Base-by-base conservation (phyloP, 805 yeast species). In the Ogataea trehaloabstinens region DNA sequence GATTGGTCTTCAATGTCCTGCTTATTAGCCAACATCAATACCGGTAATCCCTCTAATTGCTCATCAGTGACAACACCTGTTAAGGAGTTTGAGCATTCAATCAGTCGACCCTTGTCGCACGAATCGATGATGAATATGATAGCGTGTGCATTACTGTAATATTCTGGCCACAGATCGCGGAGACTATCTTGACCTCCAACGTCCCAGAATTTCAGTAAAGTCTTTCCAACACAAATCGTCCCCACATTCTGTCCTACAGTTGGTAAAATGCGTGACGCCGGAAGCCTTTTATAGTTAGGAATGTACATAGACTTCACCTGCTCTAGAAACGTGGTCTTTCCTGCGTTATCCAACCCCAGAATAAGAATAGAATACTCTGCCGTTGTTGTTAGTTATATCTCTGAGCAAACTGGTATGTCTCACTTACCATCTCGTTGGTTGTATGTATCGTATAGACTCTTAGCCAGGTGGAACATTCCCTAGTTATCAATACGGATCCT, bases 321-420 rank as follows among this genome's bases (percentile, higher is more conserved):
- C 57, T 84, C 93, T 18, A 83, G 58, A 42, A 83, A 73, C 0
- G 91, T 85, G 11, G 98, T 93, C 60, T 91, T 91, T 1, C 99
- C 99, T 0, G 98, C 96, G 67, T 91, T 90, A 61, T 91, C 97
- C 20, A 91, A 73, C 15, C 99, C 99, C 17, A 91, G 68, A 25
- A 91, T 85, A 34, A 91, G 71, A 3, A 85, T 75, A 1, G 89
- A 78, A 56, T 85, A 85, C 60, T 83, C 87, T 68, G 21, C 15
- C 25, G 12, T 8, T 22, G 25, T 22, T 22, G 12, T 8, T 22
- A 12, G 25, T 22, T 8, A 8, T 22, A 22, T 22, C 25, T 10
- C 11, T 12, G 12, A 12, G 11, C 25, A 22, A 22, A 22, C 11
- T 22, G 11, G 25, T 12, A 22, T 10, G 12, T 22, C 11, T 22